Conservation (phyloP, 495 filamentous ascomycete genomes). For the Podospora bellae-mahoneyi region DNA sequence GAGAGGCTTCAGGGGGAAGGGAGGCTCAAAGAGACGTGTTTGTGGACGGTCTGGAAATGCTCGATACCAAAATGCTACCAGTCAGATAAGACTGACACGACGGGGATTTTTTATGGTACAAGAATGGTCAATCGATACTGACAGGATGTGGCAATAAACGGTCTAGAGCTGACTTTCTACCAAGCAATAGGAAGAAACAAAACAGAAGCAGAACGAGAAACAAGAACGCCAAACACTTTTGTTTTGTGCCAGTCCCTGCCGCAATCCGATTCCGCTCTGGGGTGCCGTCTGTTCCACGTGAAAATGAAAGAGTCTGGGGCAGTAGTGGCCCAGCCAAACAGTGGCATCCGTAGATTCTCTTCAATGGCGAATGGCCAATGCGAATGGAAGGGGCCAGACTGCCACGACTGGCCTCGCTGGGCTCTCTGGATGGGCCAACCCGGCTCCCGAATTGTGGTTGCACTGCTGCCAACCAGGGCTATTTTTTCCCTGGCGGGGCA, state of each 20-base stretch:
- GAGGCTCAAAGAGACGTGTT: background rate
- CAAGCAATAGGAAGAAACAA: background rate
- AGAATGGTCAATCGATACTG: background rate
- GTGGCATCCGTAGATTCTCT: background rate
- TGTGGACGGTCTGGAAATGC: background rate
- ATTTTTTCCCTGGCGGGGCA: conserved; percentile 18
- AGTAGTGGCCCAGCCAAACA: conserved; percentile 1
- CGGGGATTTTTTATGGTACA: background rate
- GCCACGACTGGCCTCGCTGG: background rate
- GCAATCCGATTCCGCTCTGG: conserved; percentile 2
- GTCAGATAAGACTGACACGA: background rate
- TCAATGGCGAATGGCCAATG: background rate
- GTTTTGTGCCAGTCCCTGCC: conserved; percentile 5
- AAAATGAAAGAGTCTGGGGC: background rate
- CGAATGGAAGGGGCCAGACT: conserved; percentile 1
- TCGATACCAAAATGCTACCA: background rate
- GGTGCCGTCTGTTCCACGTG: background rate
- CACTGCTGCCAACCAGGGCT: conserved; percentile 1
- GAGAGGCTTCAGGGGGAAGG: background rate
- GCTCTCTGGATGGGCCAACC: conserved; percentile 19
- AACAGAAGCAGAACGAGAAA: background rate
- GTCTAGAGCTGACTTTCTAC: background rate
- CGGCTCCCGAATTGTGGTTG: conserved; percentile 11
- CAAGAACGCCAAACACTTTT: background rate
- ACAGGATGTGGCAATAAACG: background rate